phyloP scores from a whole-genome alignment of 2,329 filamentous ascomycete genomes.

The Diaporthe australafricana region DNA sequence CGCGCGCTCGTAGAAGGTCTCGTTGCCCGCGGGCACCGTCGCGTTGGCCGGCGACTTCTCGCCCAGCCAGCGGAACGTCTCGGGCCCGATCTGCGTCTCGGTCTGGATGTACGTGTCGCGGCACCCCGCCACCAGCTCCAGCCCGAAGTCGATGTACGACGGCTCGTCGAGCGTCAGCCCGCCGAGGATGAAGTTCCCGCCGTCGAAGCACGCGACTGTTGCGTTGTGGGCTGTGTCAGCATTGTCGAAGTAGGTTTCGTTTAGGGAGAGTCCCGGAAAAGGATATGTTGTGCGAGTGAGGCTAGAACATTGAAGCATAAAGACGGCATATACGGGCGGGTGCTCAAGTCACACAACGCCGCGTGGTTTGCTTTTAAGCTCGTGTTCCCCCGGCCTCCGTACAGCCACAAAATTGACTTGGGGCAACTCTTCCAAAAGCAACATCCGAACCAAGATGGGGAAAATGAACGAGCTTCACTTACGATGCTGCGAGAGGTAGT shows the following conservation, averaged over 20 bases:
- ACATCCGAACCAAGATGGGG: neutral
- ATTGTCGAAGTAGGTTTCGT: constrained; percentile 28
- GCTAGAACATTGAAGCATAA: neutral
- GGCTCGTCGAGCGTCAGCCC: constrained; percentile 75
- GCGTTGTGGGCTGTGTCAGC: constrained; percentile 50
- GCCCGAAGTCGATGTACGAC: constrained; percentile 79
- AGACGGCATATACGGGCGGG: constrained; percentile 10
- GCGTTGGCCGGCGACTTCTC: constrained; percentile 47
- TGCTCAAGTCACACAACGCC: neutral
- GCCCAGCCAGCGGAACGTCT: constrained; percentile 74
- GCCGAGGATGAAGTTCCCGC: constrained; percentile 87
- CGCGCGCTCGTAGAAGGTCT: constrained; percentile 70
- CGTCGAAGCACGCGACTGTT: constrained; percentile 82
- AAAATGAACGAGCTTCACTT: constrained; percentile 41
- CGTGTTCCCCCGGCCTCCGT: neutral
- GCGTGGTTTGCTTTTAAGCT: neutral
- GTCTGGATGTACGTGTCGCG: constrained; percentile 78
- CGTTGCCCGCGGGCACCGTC: constrained; percentile 56
- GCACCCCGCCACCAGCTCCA: constrained; percentile 78
- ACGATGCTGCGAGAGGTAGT: constrained; percentile 60
- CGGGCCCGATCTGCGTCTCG: constrained; percentile 80
- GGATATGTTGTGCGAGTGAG: neutral
- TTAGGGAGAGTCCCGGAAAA: neutral
- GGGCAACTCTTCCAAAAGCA: neutral
- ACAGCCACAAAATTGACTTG: neutral